Evolutionary conservation across 805 yeast genomes (phyloP).

Genomic region (Pichia exigua): DNA sequence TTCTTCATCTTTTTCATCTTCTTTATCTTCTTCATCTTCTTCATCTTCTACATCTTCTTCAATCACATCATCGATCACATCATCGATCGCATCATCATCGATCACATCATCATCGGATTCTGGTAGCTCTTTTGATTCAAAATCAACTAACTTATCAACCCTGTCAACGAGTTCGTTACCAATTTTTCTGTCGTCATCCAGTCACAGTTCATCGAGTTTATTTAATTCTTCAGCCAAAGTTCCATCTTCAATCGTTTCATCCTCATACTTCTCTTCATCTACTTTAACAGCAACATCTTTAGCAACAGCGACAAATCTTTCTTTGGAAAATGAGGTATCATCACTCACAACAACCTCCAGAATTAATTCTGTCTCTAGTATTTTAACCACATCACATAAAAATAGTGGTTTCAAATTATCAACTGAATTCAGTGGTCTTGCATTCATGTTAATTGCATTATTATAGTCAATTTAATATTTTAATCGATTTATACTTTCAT

Average conservation of each 20-base stretch:
- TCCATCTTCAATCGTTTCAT: background rate
- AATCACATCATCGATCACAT: background rate
- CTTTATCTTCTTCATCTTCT: background rate
- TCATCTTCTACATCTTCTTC: background rate
- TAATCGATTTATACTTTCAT: background rate
- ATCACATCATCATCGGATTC: background rate
- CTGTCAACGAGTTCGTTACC: background rate
- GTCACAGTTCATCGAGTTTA: background rate
- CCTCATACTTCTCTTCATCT: background rate
- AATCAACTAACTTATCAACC: background rate
- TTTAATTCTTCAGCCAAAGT: background rate
- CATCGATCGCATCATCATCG: too few species aligned
- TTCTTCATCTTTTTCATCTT: background rate
- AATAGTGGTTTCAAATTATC: slow-evolving; percentile 7
- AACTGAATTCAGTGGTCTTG: background rate
- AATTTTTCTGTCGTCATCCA: background rate
- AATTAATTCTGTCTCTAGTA: slow-evolving; percentile 1
- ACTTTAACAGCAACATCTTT: background rate
- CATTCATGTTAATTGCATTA: slow-evolving; percentile 8
- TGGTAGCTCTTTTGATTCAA: too few species aligned
- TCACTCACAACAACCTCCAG: background rate
- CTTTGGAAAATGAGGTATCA: background rate
- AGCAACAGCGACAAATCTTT: background rate
- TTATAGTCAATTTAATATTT: background rate
- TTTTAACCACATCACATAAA: slow-evolving; percentile 4